Evolutionary conservation across 176 grass and related monocot species (phyloP).

Genomic region (Panicum miliaceum): DNA sequence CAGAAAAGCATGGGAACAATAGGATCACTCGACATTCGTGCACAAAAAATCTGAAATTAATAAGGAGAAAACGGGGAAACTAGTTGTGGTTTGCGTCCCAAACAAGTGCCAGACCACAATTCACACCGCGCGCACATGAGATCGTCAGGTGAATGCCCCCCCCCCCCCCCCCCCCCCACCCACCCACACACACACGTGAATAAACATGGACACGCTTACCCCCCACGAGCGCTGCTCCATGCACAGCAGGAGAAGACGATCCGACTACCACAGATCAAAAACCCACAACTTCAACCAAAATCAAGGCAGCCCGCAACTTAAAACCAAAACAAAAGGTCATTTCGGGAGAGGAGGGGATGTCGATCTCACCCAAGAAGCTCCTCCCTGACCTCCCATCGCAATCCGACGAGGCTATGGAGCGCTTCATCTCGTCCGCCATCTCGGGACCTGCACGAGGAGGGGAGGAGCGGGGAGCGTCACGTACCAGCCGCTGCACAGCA

Average conservation of each 20-base stretch:
- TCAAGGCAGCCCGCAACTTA: neutral
- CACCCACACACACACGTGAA: neutral
- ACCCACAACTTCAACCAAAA: neutral
- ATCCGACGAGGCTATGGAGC: neutral
- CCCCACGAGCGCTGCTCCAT: neutral
- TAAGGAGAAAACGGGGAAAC: neutral
- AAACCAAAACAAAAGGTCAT: neutral
- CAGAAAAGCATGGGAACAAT: neutral
- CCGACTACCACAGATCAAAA: neutral
- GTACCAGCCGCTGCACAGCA: neutral
- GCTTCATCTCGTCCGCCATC: neutral
- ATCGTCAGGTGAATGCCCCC: neutral
- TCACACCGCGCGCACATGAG: neutral
- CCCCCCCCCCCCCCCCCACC: neutral
- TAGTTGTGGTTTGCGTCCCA: neutral
- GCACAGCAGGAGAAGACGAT: neutral
- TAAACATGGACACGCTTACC: neutral
- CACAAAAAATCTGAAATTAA: neutral
- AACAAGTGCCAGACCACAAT: neutral
- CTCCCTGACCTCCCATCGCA: neutral
- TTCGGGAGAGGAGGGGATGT: neutral
- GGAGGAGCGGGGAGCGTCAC: neutral
- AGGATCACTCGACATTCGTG: neutral
- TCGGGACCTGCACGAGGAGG: neutral
- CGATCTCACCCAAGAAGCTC: neutral